Base-by-base conservation (phyloP, 2,329 filamentous ascomycete genomes). In the Alternaria brassicicola region DNA sequence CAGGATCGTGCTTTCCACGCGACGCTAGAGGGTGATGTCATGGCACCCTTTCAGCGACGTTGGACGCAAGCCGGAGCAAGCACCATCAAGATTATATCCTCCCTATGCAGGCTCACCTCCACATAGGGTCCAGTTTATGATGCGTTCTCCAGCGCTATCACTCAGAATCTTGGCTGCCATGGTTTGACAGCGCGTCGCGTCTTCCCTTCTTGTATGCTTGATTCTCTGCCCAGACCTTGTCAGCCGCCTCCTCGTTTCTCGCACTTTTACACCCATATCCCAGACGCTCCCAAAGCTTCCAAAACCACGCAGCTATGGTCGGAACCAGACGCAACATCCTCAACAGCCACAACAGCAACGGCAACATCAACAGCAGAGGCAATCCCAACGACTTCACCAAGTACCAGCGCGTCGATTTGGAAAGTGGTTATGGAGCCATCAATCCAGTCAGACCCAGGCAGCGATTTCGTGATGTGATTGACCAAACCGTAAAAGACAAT, bases 401-500 rank as follows among this genome's bases (percentile, higher is more conserved):
- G 19, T 63, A 66, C 54, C 50, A 65, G 41, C 64, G 65, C 23
- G 45, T 57, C 31, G 74, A 76, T 28, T 13, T 76, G 3, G 74
- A 76, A 55, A 68, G 58, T 31, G 71, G 70, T 10, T 73, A 75
- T 46, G 69, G 68, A 25, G 41, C 62, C 7, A 64, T 61, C 26
- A 58, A 67, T 12, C 53, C 59, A 2, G 19, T 59, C n/a, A 61
- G 47, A 4, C 63, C 68, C 7, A 61, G 63, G 26, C 48, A 68
- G 38, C 61, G 67, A 12, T 85, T 85, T 66, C 78, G 77, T 43
- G 83, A 86, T 73, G 79, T 79, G 0, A 79, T 81, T 21, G 74
- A 79, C 25, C 77, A 78, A 13, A 82, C 79, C 2, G 67, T 85
- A 26, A 78, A 80, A 55, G 77, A 82, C 56, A 72, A 78, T 39